Conservation (phyloP, 352 stramenopile genomes). For the Phytopythium chamaehyphon region DNA sequence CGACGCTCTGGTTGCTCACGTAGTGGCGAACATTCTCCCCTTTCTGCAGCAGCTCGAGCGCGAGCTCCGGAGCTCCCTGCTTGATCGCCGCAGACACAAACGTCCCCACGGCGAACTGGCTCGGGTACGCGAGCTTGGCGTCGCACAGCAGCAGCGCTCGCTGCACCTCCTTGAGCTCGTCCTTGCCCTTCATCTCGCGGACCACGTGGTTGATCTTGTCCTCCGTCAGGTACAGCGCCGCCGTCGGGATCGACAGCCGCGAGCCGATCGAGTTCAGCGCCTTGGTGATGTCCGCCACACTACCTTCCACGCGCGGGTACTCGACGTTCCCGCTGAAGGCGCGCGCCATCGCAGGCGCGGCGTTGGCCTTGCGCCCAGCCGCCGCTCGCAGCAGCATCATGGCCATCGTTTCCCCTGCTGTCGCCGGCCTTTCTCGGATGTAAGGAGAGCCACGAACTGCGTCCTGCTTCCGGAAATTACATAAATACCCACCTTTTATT, state of each 20-base stretch:
- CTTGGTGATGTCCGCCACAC: conserved; percentile 64
- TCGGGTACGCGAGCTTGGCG: conserved; percentile 72
- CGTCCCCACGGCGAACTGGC: conserved; percentile 48
- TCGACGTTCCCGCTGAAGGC: conserved; percentile 80
- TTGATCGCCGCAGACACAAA: conserved; percentile 72
- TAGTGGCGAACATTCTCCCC: conserved; percentile 75
- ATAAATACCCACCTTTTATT: too few species aligned
- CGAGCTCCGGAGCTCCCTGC: conserved; percentile 44
- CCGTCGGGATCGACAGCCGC: conserved; percentile 73
- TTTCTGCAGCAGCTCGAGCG: conserved; percentile 64
- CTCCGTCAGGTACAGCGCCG: conserved; percentile 72
- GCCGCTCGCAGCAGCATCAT: not conserved
- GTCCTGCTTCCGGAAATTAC: too few species aligned
- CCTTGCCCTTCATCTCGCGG: conserved; percentile 71
- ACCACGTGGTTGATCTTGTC: conserved; percentile 84
- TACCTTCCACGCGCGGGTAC: conserved; percentile 77
- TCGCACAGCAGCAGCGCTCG: conserved; percentile 74
- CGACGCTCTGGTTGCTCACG: conserved; percentile 72
- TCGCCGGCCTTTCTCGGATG: too few species aligned
- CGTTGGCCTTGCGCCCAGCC: not conserved
- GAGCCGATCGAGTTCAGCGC: conserved; percentile 64
- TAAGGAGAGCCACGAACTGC: too few species aligned
- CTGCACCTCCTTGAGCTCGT: conserved; percentile 68
- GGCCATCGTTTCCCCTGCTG: too few species aligned
- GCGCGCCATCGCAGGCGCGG: conserved; percentile 17